Evolutionary conservation across 129 eudicot genomes (phyloP).

Genomic region (Flaveria robusta): DNA sequence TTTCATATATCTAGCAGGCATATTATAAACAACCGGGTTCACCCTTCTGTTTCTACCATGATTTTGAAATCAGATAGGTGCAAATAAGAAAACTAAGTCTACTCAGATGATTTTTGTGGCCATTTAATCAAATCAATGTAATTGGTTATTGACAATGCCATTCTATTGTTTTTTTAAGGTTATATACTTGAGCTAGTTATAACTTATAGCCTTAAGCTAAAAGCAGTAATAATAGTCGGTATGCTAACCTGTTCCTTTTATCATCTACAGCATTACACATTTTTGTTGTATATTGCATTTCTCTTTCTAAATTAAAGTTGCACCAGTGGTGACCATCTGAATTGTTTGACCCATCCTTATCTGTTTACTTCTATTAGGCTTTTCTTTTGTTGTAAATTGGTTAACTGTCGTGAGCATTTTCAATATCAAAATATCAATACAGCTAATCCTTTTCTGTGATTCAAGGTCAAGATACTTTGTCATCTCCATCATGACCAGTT

Average conservation of each 20-base stretch:
- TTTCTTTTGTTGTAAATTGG: neutral
- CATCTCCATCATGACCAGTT: slow-evolving; percentile 97
- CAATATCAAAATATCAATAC: neutral
- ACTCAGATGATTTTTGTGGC: neutral
- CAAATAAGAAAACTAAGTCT: neutral
- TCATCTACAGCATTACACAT: neutral
- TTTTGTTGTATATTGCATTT: neutral
- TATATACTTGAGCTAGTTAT: neutral
- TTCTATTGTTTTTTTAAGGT: neutral
- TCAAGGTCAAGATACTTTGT: slow-evolving; percentile 84
- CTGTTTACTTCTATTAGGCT: too few relatives aligned
- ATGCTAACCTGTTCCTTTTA: neutral
- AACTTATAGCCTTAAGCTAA: neutral
- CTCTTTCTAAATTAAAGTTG: neutral
- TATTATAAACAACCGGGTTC: neutral
- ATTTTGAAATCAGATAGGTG: slow-evolving; percentile 19
- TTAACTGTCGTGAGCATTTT: neutral
- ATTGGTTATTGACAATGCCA: neutral
- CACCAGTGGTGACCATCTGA: neutral
- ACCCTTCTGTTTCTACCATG: neutral
- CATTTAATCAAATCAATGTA: neutral
- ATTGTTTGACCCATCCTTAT: neutral
- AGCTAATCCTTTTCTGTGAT: slow-evolving; percentile 23
- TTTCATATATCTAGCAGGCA: neutral
- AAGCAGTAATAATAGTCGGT: neutral